A percentile compares a stretch with the other conserved stretches of the same genome.
Evolutionary conservation across 495 filamentous ascomycete species (phyloP).

Genomic region (Entonaema liquescens): DNA sequence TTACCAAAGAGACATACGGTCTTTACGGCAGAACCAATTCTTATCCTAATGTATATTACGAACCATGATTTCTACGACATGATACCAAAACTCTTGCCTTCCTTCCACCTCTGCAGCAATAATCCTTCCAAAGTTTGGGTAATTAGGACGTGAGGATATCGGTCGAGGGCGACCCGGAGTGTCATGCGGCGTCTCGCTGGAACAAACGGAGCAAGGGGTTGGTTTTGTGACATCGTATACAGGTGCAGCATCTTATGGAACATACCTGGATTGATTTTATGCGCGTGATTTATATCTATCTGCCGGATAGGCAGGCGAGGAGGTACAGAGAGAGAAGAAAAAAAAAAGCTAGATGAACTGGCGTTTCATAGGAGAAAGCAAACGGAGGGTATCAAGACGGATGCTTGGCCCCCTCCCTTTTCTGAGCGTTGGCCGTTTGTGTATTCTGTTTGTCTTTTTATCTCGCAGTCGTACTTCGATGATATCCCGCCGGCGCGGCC

Average conservation of each 20-base stretch:
- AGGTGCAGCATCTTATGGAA: constrained; percentile 11
- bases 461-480: constrained; percentile 36
- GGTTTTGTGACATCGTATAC: constrained; percentile 11
- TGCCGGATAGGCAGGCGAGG: background rate
- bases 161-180: constrained; percentile 29
- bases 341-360: constrained; percentile 22
- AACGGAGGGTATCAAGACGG: constrained; percentile 4
- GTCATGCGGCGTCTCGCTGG: constrained; percentile 38
- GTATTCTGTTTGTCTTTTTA: constrained; percentile 25
- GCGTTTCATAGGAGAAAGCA: constrained; percentile 18
- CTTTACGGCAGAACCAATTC: background rate
- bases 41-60: constrained; percentile 42
- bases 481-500: constrained; percentile 50
- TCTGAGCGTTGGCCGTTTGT: constrained; percentile 3
- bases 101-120: constrained; percentile 20
- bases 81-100: constrained; percentile 28
- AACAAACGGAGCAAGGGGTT: constrained; percentile 26
- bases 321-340: constrained; percentile 1
- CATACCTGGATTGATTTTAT: constrained; percentile 19
- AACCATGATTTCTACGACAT: constrained; percentile 43
- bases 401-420: background rate
- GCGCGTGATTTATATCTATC: constrained; percentile 10
- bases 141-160: constrained; percentile 14
- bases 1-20: background rate
- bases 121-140: constrained; percentile 16